Evolutionary conservation across 768 basidiomycete genomes (phyloP), one percentile per base, ranked within the genome.

Genomic region (Glaciozyma martinii): DNA sequence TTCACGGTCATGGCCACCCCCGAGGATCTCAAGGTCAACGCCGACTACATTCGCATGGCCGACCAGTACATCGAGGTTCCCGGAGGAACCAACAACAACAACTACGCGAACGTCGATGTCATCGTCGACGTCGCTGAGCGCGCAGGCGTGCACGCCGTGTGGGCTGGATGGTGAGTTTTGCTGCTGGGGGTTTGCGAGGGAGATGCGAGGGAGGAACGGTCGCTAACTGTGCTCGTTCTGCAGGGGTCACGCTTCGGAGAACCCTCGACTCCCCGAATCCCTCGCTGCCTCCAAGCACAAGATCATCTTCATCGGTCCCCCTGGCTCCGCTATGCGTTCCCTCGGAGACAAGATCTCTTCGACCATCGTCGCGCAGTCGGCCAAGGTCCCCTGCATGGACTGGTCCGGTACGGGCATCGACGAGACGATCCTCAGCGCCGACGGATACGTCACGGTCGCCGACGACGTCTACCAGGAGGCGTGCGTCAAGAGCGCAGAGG

Each of bases 1-100:
- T 98, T 99, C 81, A 94, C 92, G 46, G 95, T 98, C 66, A 98
- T 99, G 95, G 92, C 95, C 58, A 99, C 95, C 18, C 95, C 95
- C 29, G 95, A 99, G 76, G 70, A 71, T 56, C 53, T 71, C 65
- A 75, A 76, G 77, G 93, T 97, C 77, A 99, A 99, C 74, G 95
- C 95, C 40, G 95, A 99, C 74, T 99, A 99, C 78, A 99, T 99
- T 77, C 88, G 95, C 67, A 99, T 99, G 95, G 95, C 95, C 50
- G 95, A 99, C 77, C 87, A 92, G 73, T 98, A 95, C 76, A 88
- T 99, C 75, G 95, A 99, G 78, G 95, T 99, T 13, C 93, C 95
- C 25, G 95, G 95, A 66, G 95, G 95, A 66, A 84, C 88, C 25
- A 99, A 99, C 77, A 99, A 98, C 82, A 92, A 98, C 82, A 98